Conservation (phyloP, 2,329 filamentous ascomycete species). For the Venturia carpophila region DNA sequence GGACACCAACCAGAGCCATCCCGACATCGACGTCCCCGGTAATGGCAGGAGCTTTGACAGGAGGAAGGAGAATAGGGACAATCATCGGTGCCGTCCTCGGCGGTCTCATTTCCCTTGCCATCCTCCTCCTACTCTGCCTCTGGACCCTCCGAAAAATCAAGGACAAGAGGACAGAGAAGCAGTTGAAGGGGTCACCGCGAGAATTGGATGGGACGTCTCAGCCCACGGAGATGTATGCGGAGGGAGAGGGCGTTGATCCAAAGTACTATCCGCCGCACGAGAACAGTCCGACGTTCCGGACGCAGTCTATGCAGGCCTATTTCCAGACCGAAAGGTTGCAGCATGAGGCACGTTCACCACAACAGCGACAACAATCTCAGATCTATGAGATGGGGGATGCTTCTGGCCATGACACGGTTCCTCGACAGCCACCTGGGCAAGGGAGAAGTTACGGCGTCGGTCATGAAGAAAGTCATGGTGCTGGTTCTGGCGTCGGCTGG, state of each 20-base stretch:
- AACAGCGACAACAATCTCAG: neutral
- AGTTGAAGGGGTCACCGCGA: neutral
- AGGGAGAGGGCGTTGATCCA: neutral
- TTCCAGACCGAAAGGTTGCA: neutral
- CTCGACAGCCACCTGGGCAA: neutral
- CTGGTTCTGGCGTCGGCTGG: too few species aligned
- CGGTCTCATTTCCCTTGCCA: conserved; percentile 25
- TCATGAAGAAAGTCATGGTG: neutral
- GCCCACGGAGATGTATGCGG: neutral
- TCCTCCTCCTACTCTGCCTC: neutral
- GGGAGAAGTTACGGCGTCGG: neutral
- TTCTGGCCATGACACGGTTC: neutral
- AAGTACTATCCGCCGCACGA: neutral
- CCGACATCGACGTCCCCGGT: conserved; percentile 24
- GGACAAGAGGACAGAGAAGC: neutral
- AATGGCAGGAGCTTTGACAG: conserved; percentile 17
- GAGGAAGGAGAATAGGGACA: conserved; percentile 27
- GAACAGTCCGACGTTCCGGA: too few species aligned
- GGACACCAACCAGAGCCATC: conserved; percentile 45
- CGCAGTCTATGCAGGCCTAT: neutral
- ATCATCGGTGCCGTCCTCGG: conserved; percentile 37
- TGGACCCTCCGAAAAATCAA: neutral
- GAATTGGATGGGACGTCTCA: neutral
- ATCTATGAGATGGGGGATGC: neutral
- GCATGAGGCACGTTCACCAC: neutral